Percentiles rank a stretch among this genome's conserved stretches.
These are phyloP conservation scores for Colletotrichum karsti DNA, from an alignment of 2,329 filamentous ascomycete genomes.

Conservation along the genomic window DNA sequence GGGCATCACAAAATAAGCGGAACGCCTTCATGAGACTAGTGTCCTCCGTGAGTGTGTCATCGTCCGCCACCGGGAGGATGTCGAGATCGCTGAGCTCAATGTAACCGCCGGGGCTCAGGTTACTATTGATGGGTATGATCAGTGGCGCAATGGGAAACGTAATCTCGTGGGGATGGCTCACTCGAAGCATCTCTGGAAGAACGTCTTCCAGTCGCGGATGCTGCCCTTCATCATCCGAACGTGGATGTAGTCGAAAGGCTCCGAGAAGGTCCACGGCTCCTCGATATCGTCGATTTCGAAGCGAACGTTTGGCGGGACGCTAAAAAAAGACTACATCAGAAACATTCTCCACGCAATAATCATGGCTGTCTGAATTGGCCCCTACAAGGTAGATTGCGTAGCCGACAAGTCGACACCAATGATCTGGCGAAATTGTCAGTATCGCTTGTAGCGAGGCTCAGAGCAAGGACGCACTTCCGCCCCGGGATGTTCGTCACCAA, in stretches of 20 bases:
- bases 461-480: neutral
- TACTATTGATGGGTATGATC: neutral
- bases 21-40: neutral
- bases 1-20: neutral
- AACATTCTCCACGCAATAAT: neutral
- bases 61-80: neutral
- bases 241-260: slow-evolving; percentile 65
- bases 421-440: neutral
- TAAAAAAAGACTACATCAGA: neutral
- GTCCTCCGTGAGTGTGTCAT: neutral
- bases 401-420: neutral
- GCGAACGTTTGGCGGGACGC: neutral
- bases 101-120: neutral
- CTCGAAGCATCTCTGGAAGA: neutral
- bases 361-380: neutral
- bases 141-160: neutral
- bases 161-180: neutral
- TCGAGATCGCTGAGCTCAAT: slow-evolving; percentile 31
- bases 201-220: slow-evolving; percentile 49
- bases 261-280: slow-evolving; percentile 56
- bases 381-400: neutral
- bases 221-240: slow-evolving; percentile 58
- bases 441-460: neutral
- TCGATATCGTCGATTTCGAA: slow-evolving; percentile 58
- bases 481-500: neutral